Conservation (phyloP, 2,329 filamentous ascomycete species). For the Fusarium papillatum region DNA sequence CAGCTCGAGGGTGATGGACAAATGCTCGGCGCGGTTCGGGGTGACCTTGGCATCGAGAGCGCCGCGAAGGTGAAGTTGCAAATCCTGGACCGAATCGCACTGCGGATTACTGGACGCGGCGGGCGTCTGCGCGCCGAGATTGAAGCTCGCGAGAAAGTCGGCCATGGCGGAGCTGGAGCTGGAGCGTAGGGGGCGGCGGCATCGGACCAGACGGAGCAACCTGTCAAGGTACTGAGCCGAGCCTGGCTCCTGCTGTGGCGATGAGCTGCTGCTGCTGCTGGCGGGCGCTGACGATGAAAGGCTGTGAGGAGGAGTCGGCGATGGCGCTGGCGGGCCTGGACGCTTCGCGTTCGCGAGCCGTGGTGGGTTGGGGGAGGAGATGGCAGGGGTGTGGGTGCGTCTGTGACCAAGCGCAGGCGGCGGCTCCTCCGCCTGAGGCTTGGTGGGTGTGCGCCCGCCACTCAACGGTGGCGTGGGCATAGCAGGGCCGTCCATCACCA, state of each 20-base stretch:
- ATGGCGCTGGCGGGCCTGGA: conserved; percentile 16
- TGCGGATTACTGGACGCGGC: conserved; percentile 37
- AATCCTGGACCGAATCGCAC: conserved; percentile 57
- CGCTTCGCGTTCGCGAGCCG: conserved; percentile 29
- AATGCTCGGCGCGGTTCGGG: conserved; percentile 63
- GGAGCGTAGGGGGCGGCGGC: background rate
- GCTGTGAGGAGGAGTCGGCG: background rate
- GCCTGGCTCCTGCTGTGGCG: conserved; percentile 33
- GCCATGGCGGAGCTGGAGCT: conserved; percentile 45
- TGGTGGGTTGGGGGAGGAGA: conserved; percentile 15
- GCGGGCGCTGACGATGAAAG: conserved; percentile 11
- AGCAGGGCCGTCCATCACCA: background rate
- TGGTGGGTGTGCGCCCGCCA: conserved; percentile 15
- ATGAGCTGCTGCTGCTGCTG: background rate
- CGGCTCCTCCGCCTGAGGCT: background rate
- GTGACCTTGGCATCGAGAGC: conserved; percentile 58
- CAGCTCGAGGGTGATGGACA: conserved; percentile 62
- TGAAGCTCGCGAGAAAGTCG: conserved; percentile 55
- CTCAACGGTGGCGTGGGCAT: conserved; percentile 23
- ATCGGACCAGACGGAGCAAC: conserved; percentile 32
- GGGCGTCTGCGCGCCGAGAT: conserved; percentile 43
- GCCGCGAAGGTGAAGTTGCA: conserved; percentile 59
- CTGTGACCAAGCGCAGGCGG: background rate
- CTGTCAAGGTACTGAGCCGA: conserved; percentile 26
- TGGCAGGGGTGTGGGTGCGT: conserved; percentile 11